Conservation (phyloP, 768 basidiomycete species). For the Mycena vitilis region DNA sequence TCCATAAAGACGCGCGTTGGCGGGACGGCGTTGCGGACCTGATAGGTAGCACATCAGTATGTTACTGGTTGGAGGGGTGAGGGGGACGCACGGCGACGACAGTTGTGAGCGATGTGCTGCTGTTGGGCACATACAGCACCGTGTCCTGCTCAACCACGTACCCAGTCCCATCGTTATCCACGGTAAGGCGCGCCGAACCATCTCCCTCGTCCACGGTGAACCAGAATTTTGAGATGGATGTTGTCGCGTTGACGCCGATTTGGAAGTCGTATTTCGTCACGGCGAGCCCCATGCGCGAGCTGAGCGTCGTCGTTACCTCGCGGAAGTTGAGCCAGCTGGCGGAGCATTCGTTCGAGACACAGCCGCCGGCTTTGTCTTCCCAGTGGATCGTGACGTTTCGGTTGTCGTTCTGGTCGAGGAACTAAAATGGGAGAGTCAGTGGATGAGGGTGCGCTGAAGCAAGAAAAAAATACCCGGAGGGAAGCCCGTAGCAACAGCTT, state of each 20-base stretch:
- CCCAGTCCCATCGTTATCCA: slow-evolving; percentile 57
- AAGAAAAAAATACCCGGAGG: slow-evolving; percentile 25
- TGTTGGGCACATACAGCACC: slow-evolving; percentile 55
- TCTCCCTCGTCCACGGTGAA: slow-evolving; percentile 60
- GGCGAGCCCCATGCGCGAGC: slow-evolving; percentile 45
- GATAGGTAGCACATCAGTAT: background rate
- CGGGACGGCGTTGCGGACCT: slow-evolving; percentile 44
- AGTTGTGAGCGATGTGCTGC: slow-evolving; percentile 46
- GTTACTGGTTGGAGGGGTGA: background rate
- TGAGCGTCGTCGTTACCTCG: slow-evolving; percentile 51
- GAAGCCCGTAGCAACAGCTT: slow-evolving; percentile 14
- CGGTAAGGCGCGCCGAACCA: slow-evolving; percentile 49
- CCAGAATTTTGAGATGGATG: slow-evolving; percentile 62
- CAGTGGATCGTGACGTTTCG: slow-evolving; percentile 48
- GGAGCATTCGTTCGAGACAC: slow-evolving; percentile 17
- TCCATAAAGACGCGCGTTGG: slow-evolving; percentile 45
- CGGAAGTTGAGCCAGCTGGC: slow-evolving; percentile 47
- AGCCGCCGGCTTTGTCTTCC: slow-evolving; percentile 18
- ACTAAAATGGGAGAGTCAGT: slow-evolving; percentile 40
- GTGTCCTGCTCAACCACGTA: slow-evolving; percentile 57
- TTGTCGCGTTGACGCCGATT: slow-evolving; percentile 52
- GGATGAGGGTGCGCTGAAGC: slow-evolving; percentile 9
- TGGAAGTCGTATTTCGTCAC: slow-evolving; percentile 58
- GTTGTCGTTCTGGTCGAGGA: slow-evolving; percentile 41
- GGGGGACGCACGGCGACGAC: slow-evolving; percentile 43